Evolutionary conservation across 2,329 filamentous ascomycete species (phyloP).

Genomic region (Aureobasidium sp.): DNA sequence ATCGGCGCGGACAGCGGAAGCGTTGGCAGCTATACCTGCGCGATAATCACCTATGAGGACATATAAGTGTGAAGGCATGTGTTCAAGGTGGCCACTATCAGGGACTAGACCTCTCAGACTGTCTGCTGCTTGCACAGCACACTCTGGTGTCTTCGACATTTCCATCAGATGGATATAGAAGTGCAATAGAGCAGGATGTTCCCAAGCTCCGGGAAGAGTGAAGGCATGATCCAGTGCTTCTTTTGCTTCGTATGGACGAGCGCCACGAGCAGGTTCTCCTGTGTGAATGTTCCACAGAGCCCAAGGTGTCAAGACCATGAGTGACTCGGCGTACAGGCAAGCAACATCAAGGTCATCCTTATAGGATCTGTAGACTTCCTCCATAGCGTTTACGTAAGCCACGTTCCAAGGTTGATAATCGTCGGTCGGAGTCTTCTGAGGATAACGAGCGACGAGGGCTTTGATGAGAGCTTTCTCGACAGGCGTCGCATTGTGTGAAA

Average conservation of each 20-base stretch:
- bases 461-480: constrained; percentile 56
- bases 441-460: constrained; percentile 56
- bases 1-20: constrained; percentile 58
- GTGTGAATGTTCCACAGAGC: constrained; percentile 54
- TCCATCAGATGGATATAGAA: constrained; percentile 73
- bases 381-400: constrained; percentile 56
- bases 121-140: constrained; percentile 53
- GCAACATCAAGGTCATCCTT: constrained; percentile 53
- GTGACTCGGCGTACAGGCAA: constrained; percentile 53
- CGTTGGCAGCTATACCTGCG: constrained; percentile 58
- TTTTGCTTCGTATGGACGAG: constrained; percentile 52
- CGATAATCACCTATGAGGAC: constrained; percentile 64
- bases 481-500: constrained; percentile 31
- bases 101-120: constrained; percentile 56
- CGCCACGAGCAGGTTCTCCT: constrained; percentile 46
- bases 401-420: constrained; percentile 43
- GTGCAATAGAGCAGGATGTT: constrained; percentile 64
- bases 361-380: constrained; percentile 43
- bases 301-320: constrained; percentile 61
- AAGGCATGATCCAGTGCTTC: constrained; percentile 52
- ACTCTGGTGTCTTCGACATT: constrained; percentile 61
- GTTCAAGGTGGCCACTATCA: constrained; percentile 61
- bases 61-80: constrained; percentile 74
- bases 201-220: constrained; percentile 36
- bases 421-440: constrained; percentile 20